Conservation (phyloP, 164 flowering plant species). For the Tetrastigma voinierianum region DNA sequence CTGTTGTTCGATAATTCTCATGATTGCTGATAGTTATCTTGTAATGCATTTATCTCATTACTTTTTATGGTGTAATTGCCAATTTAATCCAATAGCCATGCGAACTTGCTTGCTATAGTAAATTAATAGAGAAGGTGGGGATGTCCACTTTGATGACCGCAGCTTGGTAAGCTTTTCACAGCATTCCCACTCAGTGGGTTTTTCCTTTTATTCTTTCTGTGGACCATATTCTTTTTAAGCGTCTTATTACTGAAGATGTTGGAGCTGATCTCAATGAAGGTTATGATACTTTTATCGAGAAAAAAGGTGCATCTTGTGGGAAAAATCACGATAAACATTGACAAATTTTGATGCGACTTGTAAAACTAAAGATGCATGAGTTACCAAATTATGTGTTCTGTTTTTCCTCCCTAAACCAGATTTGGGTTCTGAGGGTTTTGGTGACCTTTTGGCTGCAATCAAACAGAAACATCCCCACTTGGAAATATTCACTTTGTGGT, state of each 20-base stretch:
- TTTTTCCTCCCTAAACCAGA: conserved; percentile 44
- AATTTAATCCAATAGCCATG: conserved; percentile 55
- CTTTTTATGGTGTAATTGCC: conserved; percentile 5
- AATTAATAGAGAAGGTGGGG: conserved; percentile 83
- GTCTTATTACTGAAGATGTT: conserved; percentile 69
- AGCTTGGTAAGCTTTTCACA: conserved; percentile 62
- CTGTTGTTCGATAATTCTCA: too few relatives aligned
- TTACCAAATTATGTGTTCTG: conserved; percentile 13
- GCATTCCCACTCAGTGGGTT: neutral
- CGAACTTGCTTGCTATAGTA: conserved; percentile 94
- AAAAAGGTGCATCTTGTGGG: conserved; percentile 50
- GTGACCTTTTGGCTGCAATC: conserved; percentile 84
- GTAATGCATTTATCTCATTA: neutral
- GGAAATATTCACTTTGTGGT: conserved; percentile 99
- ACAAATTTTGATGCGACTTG: too few relatives aligned
- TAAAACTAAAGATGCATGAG: conserved; percentile 10
- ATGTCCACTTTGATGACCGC: conserved; percentile 87
- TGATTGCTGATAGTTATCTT: too few relatives aligned
- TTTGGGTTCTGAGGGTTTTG: conserved; percentile 83
- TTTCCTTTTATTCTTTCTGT: neutral
- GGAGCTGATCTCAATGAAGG: conserved; percentile 95
- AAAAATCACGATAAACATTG: neutral
- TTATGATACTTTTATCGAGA: conserved; percentile 70
- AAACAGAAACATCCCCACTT: conserved; percentile 75
- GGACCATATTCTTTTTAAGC: conserved; percentile 53